Conservation (phyloP, 192 early-diverging fungal genomes). For the Backusella morwellensis region DNA sequence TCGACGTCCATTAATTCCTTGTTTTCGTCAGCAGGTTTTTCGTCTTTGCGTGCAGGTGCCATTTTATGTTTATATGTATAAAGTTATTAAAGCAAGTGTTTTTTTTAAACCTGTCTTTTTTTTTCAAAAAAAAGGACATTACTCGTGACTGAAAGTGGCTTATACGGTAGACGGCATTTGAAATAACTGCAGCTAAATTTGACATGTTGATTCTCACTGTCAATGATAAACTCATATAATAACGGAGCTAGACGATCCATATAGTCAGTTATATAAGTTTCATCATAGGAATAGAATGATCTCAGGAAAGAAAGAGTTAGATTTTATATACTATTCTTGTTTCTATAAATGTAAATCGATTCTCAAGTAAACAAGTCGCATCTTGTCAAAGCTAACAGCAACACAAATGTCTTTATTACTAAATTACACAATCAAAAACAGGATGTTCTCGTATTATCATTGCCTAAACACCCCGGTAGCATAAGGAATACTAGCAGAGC, state of each 20-base stretch:
- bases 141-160: conserved; percentile 1
- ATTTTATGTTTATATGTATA: conserved; percentile 1
- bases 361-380: too few species aligned
- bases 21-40: neutral
- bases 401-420: neutral
- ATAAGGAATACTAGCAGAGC: neutral
- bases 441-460: neutral
- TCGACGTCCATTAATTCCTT: conserved; percentile 5
- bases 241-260: neutral
- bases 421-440: neutral
- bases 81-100: neutral
- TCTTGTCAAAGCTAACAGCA: too few species aligned
- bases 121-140: conserved; percentile 5
- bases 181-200: neutral
- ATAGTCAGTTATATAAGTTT: neutral
- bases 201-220: neutral
- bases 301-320: too few species aligned
- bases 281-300: too few species aligned
- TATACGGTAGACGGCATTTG: neutral
- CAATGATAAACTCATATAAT: too few species aligned
- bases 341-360: too few species aligned
- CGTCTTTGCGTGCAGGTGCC: conserved; percentile 15
- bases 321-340: too few species aligned
- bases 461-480: neutral
- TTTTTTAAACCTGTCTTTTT: neutral